Evolutionary conservation across 2,329 filamentous ascomycete species (phyloP), one percentile per base, ranked within the genome.

Genomic region (Fusarium floridanum): DNA sequence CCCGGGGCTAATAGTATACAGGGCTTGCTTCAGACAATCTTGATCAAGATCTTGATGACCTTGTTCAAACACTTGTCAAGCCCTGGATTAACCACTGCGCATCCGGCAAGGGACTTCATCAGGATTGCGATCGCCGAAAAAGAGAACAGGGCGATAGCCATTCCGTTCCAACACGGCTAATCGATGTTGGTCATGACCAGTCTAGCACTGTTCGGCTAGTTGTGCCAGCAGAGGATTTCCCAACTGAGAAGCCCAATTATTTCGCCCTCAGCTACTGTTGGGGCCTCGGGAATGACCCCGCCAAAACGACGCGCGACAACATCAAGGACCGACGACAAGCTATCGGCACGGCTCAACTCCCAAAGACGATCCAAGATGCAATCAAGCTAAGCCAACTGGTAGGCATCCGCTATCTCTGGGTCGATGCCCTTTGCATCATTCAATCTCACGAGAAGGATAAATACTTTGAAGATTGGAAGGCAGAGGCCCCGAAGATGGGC

Each of bases 401-500:
- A 3, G 63, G 63, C 4, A 17, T 66, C 12, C 55, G 63, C 0
- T 66, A 66, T 7, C 22, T 66, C 2, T 66, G 63, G 63, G 41
- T 66, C 6, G 63, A 66, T 32, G 63, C 63, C 6, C 11, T 66
- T 1, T 66, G 63, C 41, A 61, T 66, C 24, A 39, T 66, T 9
- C 63, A 66, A 14, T 57, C 53, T 22, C 29, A 57, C 8, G 29
- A 32, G 3, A 29, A 29, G 17, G 50, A 56, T 34, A 32, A 34
- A 14, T 56, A 34, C 5, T 34, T 34, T 22, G 50, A 56, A 14
- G 50, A 56, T 29, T 56, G 50, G 50, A 56, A 22, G 17, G 27
- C 27, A 1, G 66, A 68, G 45, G 55, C 66, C 2, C 34, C 39
- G 6, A 65, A 56, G 14, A 69, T 69, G 66, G 66, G 62, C 6